Evolutionary conservation across 2,329 filamentous ascomycete genomes (phyloP).

Genomic region (Diaporthe citri): DNA sequence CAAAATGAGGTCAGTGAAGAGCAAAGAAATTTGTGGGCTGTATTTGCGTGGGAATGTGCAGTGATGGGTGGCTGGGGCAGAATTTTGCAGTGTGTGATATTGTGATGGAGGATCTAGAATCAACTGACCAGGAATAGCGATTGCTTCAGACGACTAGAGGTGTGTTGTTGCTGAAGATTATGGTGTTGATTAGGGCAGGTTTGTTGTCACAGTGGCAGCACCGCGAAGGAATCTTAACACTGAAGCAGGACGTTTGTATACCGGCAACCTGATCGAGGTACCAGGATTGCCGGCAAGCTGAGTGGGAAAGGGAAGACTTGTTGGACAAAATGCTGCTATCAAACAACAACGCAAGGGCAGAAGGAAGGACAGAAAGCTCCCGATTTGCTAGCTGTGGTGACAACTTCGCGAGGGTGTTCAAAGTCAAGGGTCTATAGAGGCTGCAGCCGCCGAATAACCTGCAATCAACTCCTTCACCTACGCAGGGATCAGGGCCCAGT

Average conservation of each 20-base stretch:
- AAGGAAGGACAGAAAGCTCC: background rate
- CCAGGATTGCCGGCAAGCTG: background rate
- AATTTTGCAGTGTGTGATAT: background rate
- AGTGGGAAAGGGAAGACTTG: too few relatives aligned
- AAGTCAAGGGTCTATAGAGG: background rate
- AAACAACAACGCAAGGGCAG: background rate
- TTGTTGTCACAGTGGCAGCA: background rate
- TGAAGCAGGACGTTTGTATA: background rate
- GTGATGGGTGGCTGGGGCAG: too few relatives aligned
- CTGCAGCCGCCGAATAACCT: background rate
- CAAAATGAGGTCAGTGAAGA: background rate
- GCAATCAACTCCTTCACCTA: background rate
- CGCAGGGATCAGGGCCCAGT: background rate
- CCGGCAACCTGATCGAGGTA: background rate
- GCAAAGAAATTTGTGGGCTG: background rate
- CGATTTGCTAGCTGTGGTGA: background rate
- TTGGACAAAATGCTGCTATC: background rate
- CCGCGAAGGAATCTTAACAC: background rate
- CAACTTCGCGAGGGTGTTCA: background rate
- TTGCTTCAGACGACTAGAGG: background rate
- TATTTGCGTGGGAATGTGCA: background rate
- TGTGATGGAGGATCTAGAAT: background rate
- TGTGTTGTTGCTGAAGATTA: too few relatives aligned
- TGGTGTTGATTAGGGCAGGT: too few relatives aligned
- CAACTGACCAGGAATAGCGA: background rate